A percentile compares a stretch with the other conserved stretches of the same genome.
phyloP scores from a whole-genome alignment of 2,329 filamentous ascomycete genomes.

The Xylariaceae sp. region DNA sequence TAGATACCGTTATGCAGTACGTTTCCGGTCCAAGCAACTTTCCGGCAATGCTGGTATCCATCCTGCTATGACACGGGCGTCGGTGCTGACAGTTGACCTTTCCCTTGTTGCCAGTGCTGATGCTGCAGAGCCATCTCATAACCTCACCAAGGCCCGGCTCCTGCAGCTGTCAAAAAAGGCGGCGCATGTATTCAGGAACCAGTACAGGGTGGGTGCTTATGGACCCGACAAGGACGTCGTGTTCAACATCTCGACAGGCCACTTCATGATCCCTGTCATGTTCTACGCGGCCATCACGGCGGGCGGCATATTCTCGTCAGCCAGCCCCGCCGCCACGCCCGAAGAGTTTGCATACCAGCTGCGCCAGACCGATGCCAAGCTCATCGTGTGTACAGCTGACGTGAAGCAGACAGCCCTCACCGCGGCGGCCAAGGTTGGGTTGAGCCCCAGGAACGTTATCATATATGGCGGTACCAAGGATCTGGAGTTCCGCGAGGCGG shows the following conservation, averaged over 20 bases:
- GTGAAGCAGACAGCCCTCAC: slow-evolving; percentile 41
- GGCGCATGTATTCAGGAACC: slow-evolving; percentile 47
- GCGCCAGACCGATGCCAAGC: slow-evolving; percentile 32
- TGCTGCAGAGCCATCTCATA: slow-evolving; percentile 48
- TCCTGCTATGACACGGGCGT: too few species aligned
- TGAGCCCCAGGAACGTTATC: slow-evolving; percentile 43
- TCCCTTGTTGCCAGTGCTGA: slow-evolving; percentile 33
- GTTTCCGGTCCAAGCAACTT: too few species aligned
- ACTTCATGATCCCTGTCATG: slow-evolving; percentile 24
- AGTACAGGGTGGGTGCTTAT: slow-evolving; percentile 20
- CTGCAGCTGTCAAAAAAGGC: slow-evolving; percentile 45
- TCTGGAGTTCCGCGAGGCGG: slow-evolving; percentile 27
- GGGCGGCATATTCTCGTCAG: slow-evolving; percentile 25
- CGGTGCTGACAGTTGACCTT: neutral
- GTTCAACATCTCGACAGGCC: slow-evolving; percentile 22
- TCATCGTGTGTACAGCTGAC: slow-evolving; percentile 43
- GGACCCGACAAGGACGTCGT: slow-evolving; percentile 22
- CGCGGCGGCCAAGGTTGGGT: slow-evolving; percentile 42
- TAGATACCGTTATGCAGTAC: slow-evolving; percentile 47
- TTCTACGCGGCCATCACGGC: slow-evolving; percentile 23
- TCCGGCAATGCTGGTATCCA: too few species aligned
- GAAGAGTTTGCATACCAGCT: slow-evolving; percentile 32
- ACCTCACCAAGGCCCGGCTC: slow-evolving; percentile 47
- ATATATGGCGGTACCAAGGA: slow-evolving; percentile 39
- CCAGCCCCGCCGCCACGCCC: slow-evolving; percentile 20